Conservation (phyloP, 176 grass and related monocot species). For the Aegilops speltoides region DNA sequence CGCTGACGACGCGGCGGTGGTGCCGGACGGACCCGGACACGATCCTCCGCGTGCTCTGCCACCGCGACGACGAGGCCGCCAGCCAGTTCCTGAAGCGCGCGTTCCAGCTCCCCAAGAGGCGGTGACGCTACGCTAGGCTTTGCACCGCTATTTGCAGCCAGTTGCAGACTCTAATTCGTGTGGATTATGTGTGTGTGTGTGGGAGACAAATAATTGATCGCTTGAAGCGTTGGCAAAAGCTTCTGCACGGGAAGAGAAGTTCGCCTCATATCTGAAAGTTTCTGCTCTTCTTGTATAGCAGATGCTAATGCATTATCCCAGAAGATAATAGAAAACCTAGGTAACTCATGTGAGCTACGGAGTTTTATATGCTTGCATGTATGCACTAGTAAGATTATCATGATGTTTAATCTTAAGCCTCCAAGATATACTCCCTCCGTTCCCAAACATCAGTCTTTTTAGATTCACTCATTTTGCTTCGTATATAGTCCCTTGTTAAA, state of each 20-base stretch:
- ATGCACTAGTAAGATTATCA: too few relatives aligned
- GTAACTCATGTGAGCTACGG: neutral
- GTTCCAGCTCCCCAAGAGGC: constrained; percentile 61
- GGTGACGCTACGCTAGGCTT: constrained; percentile 29
- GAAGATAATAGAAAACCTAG: neutral
- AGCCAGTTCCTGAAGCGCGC: constrained; percentile 65
- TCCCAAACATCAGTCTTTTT: too few relatives aligned
- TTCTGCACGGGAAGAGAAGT: neutral
- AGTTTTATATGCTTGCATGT: neutral
- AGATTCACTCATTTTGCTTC: too few relatives aligned
- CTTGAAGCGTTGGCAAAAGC: neutral
- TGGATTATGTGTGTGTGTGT: neutral
- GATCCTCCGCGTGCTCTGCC: constrained; percentile 62
- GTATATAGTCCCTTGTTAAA: too few relatives aligned
- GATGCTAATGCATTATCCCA: neutral
- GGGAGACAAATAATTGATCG: neutral
- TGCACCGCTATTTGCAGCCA: neutral
- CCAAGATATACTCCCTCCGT: neutral
- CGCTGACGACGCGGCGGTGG: constrained; percentile 51
- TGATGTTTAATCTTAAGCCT: too few relatives aligned
- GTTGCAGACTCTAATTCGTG: neutral
- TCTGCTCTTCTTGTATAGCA: neutral
- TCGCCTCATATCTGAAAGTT: neutral
- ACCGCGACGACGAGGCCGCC: constrained; percentile 55
- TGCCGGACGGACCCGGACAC: constrained; percentile 54